Evolutionary conservation across 257 asterid species (phyloP).

Genomic region (Anisodus acutangulus): DNA sequence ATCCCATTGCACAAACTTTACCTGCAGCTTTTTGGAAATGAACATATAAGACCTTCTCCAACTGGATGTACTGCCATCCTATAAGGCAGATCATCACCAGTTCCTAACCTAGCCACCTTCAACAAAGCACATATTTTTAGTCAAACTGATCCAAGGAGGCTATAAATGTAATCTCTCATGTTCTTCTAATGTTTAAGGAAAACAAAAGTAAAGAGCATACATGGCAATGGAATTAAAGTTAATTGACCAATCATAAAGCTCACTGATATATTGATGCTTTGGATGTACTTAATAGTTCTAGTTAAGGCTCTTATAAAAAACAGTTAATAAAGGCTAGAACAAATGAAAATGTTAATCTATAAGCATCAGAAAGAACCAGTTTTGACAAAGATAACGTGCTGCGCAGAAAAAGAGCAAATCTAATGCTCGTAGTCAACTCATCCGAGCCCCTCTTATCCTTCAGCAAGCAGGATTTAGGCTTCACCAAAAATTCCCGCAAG

Average conservation of each 20-base stretch:
- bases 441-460: not conserved
- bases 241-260: slow-evolving; percentile 3
- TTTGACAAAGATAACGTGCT: not conserved
- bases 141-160: slow-evolving; percentile 20
- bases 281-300: not conserved
- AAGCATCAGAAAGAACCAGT: not conserved
- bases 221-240: not conserved
- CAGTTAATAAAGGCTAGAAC: not conserved
- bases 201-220: not conserved
- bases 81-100: slow-evolving; percentile 86
- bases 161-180: not conserved
- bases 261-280: not conserved
- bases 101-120: slow-evolving; percentile 73
- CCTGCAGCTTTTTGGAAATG: slow-evolving; percentile 87
- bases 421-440: not conserved
- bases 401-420: not conserved
- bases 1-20: slow-evolving; percentile 31
- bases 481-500: not conserved
- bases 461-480: slow-evolving; percentile 6
- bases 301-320: not conserved
- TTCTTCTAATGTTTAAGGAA: not conserved
- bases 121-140: slow-evolving; percentile 10
- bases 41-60: slow-evolving; percentile 83
- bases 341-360: not conserved
- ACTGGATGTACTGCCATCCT: slow-evolving; percentile 90